Percentiles rank a stretch among this genome's conserved stretches.
Evolutionary conservation across 306 rosid genomes (phyloP).

Genomic region (Cicer cuneatum): DNA sequence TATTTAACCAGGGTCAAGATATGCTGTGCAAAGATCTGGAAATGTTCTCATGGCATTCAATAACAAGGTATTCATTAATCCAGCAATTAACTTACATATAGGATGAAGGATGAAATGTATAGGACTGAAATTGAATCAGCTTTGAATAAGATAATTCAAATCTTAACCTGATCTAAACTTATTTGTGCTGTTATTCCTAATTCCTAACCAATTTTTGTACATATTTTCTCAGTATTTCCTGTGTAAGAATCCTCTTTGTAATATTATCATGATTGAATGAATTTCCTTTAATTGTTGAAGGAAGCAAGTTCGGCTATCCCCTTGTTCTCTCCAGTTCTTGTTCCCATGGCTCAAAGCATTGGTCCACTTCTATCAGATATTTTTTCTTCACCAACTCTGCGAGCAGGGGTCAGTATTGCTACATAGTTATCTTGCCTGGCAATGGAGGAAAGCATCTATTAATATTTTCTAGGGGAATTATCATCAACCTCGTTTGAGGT

Average conservation of each 20-base stretch:
- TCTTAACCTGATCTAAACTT: not conserved
- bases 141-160: not conserved
- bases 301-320: constrained; percentile 94
- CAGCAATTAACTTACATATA: not conserved
- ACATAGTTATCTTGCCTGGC: constrained; percentile 26
- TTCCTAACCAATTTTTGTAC: not conserved
- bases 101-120: not conserved
- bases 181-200: not conserved
- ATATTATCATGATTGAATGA: constrained; percentile 28
- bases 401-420: constrained; percentile 81
- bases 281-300: constrained; percentile 53
- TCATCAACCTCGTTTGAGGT: constrained; percentile 43
- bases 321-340: constrained; percentile 90
- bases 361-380: constrained; percentile 95
- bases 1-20: constrained; percentile 87
- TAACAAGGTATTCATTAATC: constrained; percentile 69
- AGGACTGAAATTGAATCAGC: not conserved
- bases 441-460: constrained; percentile 39
- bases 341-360: constrained; percentile 90
- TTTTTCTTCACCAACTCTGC: constrained; percentile 86
- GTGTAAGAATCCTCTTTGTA: not conserved
- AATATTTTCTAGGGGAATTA: constrained; percentile 43
- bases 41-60: constrained; percentile 93
- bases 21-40: constrained; percentile 96
- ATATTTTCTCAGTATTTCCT: constrained; percentile 7